phyloP scores from a whole-genome alignment of 306 rosid genomes.

The Ceratonia siliqua region DNA sequence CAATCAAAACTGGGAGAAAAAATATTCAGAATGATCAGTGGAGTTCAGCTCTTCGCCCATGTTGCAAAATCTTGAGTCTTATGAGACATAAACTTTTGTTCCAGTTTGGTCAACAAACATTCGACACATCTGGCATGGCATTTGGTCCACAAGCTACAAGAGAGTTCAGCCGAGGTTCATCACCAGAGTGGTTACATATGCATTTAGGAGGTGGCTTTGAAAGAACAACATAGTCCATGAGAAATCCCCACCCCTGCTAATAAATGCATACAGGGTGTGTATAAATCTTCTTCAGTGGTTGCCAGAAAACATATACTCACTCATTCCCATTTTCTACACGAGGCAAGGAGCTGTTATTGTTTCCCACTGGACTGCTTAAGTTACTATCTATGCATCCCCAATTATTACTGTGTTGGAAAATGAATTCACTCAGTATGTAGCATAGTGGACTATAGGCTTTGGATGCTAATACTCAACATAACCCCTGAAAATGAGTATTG shows the following conservation, averaged over 20 bases:
- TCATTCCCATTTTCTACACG: conserved; percentile 40
- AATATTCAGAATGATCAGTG: conserved; percentile 8
- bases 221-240: conserved; percentile 56
- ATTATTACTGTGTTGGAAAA: conserved; percentile 51
- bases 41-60: conserved; percentile 16
- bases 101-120: conserved; percentile 77
- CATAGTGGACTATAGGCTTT: conserved; percentile 48
- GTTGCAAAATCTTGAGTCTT: conserved; percentile 27
- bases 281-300: conserved; percentile 41
- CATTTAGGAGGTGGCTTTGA: conserved; percentile 89
- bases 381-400: conserved; percentile 47
- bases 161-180: conserved; percentile 72
- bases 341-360: conserved; percentile 53
- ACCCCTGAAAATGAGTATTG: conserved; percentile 45
- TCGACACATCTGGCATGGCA: conserved; percentile 58
- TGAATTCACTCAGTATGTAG: conserved; percentile 52
- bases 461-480: conserved; percentile 45
- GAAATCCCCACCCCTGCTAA: conserved; percentile 42
- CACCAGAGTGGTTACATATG: conserved; percentile 96
- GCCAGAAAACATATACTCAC: conserved; percentile 49
- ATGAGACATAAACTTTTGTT: conserved; percentile 41
- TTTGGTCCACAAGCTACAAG: conserved; percentile 70
- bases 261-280: conserved; percentile 51
- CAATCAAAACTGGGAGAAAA: not conserved
- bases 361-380: conserved; percentile 35